Percentiles rank a stretch among this genome's conserved stretches.
Evolutionary conservation across 208 protist species (phyloP).

Genomic region (Trypanosoma melophagium): DNA sequence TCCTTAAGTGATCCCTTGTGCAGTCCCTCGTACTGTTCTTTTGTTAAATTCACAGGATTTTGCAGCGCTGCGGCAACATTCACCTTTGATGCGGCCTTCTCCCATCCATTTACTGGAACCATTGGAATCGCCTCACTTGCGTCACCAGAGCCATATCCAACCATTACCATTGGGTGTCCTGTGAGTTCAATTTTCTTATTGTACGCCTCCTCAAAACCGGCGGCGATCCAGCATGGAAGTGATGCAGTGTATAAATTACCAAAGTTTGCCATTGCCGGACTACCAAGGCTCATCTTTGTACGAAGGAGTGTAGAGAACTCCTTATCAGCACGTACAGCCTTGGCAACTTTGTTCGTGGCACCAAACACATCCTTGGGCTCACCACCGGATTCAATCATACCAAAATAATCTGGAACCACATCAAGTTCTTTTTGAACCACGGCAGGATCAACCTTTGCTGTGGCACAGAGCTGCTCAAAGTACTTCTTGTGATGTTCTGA

Average conservation of each 20-base stretch:
- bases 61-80: constrained; percentile 70
- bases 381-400: constrained; percentile 67
- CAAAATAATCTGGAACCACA: constrained; percentile 71
- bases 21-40: constrained; percentile 82
- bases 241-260: constrained; percentile 92
- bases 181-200: constrained; percentile 78
- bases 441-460: constrained; percentile 49
- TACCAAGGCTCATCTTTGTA: constrained; percentile 88
- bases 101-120: constrained; percentile 76
- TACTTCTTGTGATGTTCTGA: constrained; percentile 61
- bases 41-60: constrained; percentile 68
- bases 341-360: constrained; percentile 77
- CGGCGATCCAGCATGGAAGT: constrained; percentile 87
- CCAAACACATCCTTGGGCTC: constrained; percentile 76
- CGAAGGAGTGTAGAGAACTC: constrained; percentile 75
- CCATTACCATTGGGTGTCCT: constrained; percentile 86
- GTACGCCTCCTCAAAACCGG: constrained; percentile 87
- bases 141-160: constrained; percentile 88
- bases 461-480: constrained; percentile 69
- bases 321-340: constrained; percentile 76
- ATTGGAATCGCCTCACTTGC: constrained; percentile 88
- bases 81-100: constrained; percentile 77
- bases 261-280: constrained; percentile 82
- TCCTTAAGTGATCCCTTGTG: constrained; percentile 77
- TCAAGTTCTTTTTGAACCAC: constrained; percentile 65